Percentiles rank a stretch among this genome's conserved stretches.
Evolutionary conservation across 768 basidiomycete species (phyloP).

Genomic region (Psilocybe subaeruginosa): DNA sequence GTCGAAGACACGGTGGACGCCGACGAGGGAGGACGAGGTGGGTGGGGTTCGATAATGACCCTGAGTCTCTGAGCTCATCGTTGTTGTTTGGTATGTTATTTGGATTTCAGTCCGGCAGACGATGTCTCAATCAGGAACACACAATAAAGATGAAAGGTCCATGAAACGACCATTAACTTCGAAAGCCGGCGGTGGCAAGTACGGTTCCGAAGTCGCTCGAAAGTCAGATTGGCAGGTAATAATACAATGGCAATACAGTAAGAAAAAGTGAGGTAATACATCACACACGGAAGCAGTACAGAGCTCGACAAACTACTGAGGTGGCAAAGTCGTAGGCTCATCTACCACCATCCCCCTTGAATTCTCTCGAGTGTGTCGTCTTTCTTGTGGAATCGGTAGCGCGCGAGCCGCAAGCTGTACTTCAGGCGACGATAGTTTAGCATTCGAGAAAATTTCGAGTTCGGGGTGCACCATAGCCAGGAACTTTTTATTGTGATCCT

Average conservation of each 20-base stretch:
- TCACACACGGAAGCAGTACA: background rate
- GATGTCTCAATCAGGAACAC: background rate
- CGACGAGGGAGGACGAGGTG: background rate
- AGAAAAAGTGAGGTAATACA: background rate
- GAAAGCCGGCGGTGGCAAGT: too few species aligned
- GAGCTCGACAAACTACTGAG: background rate
- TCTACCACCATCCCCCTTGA: constrained; percentile 19
- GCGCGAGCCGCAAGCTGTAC: constrained; percentile 4
- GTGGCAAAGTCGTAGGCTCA: constrained; percentile 2
- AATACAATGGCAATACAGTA: background rate
- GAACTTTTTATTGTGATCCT: constrained; percentile 37
- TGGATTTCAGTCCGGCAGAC: background rate
- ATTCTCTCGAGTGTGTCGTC: constrained; percentile 11
- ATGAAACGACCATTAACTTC: too few species aligned
- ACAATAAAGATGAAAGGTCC: background rate
- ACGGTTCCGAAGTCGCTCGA: too few species aligned
- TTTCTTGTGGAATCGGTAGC: constrained; percentile 15
- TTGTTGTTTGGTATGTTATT: constrained; percentile 9
- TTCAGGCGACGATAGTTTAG: constrained; percentile 14
- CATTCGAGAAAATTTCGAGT: constrained; percentile 27
- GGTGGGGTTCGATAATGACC: background rate
- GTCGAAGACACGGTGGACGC: background rate
- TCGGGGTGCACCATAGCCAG: constrained; percentile 36
- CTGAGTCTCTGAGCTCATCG: background rate
- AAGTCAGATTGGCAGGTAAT: background rate